phyloP scores from a whole-genome alignment of 495 filamentous ascomycete species.

The Neurospora sp. region DNA sequence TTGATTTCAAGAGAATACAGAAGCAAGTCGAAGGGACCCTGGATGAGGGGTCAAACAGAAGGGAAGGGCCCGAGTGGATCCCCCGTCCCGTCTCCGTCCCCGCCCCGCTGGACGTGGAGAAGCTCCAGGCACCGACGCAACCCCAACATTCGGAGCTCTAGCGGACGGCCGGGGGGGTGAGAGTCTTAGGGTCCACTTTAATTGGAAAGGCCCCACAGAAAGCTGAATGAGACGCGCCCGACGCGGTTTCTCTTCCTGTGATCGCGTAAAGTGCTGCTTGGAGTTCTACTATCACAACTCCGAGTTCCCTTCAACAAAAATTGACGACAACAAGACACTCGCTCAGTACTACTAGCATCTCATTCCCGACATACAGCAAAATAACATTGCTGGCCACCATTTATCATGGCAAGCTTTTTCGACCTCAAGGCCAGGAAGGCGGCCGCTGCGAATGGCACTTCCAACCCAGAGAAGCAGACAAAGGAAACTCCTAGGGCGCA shows the following conservation, averaged over 20 bases:
- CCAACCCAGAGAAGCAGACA: conserved; percentile 41
- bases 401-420: conserved; percentile 73
- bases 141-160: background rate
- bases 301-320: background rate
- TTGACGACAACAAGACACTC: background rate
- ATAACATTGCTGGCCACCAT: background rate
- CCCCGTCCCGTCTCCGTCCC: background rate
- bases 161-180: background rate
- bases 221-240: background rate
- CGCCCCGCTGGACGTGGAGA: background rate
- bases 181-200: background rate
- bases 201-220: background rate
- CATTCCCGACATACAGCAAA: background rate
- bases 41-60: background rate
- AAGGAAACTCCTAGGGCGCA: conserved; percentile 61
- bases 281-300: background rate
- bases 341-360: background rate
- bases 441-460: conserved; percentile 50
- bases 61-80: background rate
- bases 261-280: background rate
- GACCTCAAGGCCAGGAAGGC: conserved; percentile 88
- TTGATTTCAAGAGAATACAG: background rate
- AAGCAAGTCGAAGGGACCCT: background rate
- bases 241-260: background rate
- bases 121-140: background rate